Evolutionary conservation across 768 basidiomycete genomes (phyloP).

Genomic region (Pleurotus tuber-regium): DNA sequence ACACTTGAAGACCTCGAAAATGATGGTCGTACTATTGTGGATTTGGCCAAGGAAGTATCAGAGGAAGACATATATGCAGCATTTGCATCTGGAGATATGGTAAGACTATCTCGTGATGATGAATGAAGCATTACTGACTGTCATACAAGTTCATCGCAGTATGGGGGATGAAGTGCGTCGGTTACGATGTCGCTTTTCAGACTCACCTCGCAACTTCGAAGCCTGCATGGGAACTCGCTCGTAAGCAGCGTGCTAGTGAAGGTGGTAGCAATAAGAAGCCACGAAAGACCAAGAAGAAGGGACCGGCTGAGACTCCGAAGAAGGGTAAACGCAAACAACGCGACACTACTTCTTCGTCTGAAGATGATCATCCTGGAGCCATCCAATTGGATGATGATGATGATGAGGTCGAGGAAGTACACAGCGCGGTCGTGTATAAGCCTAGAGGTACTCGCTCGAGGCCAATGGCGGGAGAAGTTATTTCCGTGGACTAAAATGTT

Average conservation of each 20-base stretch:
- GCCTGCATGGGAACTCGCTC: too few species aligned
- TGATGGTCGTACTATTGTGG: background rate
- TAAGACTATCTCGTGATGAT: conserved; percentile 10
- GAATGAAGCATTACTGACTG: background rate
- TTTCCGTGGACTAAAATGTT: background rate
- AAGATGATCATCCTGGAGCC: too few species aligned
- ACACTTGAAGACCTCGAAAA: conserved; percentile 22
- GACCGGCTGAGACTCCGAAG: background rate
- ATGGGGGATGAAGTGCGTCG: conserved; percentile 40
- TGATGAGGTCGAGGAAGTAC: background rate
- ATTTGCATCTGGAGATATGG: conserved; percentile 29
- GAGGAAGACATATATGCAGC: conserved; percentile 24
- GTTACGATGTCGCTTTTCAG: conserved; percentile 37
- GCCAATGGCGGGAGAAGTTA: background rate
- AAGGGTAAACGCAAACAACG: background rate
- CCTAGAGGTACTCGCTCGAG: background rate
- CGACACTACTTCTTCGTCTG: background rate
- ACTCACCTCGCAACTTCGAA: conserved; percentile 12
- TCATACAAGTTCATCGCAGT: conserved; percentile 26
- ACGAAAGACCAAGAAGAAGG: background rate
- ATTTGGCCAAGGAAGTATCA: conserved; percentile 15
- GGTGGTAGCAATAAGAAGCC: background rate
- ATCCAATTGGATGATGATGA: too few species aligned
- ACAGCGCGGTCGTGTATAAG: background rate
- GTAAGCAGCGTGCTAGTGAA: background rate